These are phyloP conservation scores for Colletotrichum sp. DNA, from an alignment of 2,329 filamentous ascomycete species.

Conservation along the genomic window DNA sequence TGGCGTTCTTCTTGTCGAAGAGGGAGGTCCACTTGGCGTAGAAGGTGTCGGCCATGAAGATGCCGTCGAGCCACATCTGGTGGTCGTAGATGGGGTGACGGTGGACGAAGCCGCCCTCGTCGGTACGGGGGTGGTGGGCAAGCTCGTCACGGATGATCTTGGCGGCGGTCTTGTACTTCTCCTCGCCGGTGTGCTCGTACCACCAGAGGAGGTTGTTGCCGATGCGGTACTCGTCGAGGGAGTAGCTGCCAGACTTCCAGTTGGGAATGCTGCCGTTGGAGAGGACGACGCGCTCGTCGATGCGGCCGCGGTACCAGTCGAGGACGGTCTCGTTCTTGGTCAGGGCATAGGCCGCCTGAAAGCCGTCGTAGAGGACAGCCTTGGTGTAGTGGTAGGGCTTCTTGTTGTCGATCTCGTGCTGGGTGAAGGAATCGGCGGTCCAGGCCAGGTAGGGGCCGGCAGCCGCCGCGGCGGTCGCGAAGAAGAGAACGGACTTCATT, in stretches of 20 bases:
- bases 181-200: constrained; percentile 49
- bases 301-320: constrained; percentile 48
- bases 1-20: constrained; percentile 41
- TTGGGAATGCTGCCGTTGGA: constrained; percentile 47
- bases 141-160: constrained; percentile 51
- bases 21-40: constrained; percentile 44
- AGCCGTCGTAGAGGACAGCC: constrained; percentile 50
- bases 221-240: constrained; percentile 58
- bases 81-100: constrained; percentile 46
- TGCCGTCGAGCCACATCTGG: constrained; percentile 65
- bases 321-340: constrained; percentile 49
- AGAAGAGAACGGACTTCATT: constrained; percentile 21
- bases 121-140: constrained; percentile 53
- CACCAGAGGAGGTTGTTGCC: constrained; percentile 58
- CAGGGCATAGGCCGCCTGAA: constrained; percentile 50
- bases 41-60: constrained; percentile 54
- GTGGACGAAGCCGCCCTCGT: constrained; percentile 62
- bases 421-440: constrained; percentile 54
- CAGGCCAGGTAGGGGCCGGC: constrained; percentile 34
- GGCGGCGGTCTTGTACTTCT: constrained; percentile 55
- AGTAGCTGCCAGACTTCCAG: constrained; percentile 41
- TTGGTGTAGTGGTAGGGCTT: constrained; percentile 48
- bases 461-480: constrained; percentile 18
- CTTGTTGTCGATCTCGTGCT: constrained; percentile 40
- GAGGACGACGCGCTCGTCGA: constrained; percentile 49